Percentiles rank a stretch among this genome's conserved stretches.
phyloP scores from a whole-genome alignment of 2,329 filamentous ascomycete species.

The Scytalidium sp. region DNA sequence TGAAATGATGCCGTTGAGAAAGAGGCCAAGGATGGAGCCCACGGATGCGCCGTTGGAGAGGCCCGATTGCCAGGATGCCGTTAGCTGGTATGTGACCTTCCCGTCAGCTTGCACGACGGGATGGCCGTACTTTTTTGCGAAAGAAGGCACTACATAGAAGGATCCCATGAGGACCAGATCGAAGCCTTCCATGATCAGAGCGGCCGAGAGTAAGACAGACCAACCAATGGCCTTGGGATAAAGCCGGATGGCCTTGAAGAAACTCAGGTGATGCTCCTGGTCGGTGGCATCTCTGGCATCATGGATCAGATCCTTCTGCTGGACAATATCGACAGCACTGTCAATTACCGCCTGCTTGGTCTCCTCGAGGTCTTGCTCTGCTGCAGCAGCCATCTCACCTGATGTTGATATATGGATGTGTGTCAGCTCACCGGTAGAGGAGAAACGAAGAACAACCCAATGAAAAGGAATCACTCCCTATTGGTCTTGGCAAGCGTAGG shows the following conservation, averaged over 20 bases:
- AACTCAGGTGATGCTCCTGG: slow-evolving; percentile 15
- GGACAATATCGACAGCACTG: background rate
- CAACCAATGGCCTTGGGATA: slow-evolving; percentile 23
- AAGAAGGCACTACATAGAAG: slow-evolving; percentile 32
- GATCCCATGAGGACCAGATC: slow-evolving; percentile 32
- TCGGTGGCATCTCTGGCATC: slow-evolving; percentile 12
- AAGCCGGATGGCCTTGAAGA: slow-evolving; percentile 13
- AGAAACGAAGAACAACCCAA: background rate
- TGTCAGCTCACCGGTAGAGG: background rate
- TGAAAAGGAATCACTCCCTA: no score
- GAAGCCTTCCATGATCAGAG: slow-evolving; percentile 39
- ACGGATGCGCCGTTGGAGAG: slow-evolving; percentile 24
- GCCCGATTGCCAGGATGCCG: slow-evolving; percentile 28
- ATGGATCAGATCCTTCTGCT: background rate
- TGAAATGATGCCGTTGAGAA: slow-evolving; percentile 43
- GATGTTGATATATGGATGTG: background rate
- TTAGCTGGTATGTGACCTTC: slow-evolving; percentile 20
- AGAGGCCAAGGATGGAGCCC: slow-evolving; percentile 41
- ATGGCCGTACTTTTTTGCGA: slow-evolving; percentile 32
- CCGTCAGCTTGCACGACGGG: slow-evolving; percentile 29
- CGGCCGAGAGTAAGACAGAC: slow-evolving; percentile 32
- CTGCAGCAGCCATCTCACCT: background rate
- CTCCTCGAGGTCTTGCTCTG: background rate
- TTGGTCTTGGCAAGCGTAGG: no score
- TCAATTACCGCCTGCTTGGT: background rate